Conservation (phyloP, 2,329 filamentous ascomycete species). For the Beauveria asiatica region DNA sequence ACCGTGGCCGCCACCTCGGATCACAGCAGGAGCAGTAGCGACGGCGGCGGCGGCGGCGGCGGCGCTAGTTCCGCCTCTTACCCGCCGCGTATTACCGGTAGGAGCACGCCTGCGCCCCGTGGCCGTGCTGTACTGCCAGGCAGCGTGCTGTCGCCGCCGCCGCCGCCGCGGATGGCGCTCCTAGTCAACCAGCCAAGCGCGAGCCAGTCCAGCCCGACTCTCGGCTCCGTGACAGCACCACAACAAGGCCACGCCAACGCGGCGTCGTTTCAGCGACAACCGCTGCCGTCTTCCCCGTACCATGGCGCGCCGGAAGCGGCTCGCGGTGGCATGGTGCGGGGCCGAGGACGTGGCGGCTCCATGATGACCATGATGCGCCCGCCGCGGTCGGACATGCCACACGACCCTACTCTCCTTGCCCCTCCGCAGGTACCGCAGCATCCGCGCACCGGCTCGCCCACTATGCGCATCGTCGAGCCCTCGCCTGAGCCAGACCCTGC, state of each 20-base stretch:
- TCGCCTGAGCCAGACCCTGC: constrained; percentile 23
- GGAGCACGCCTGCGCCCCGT: constrained; percentile 6
- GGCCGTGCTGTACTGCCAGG: neutral
- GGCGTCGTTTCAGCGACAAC: constrained; percentile 9
- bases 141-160: constrained; percentile 25
- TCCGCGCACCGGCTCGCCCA: constrained; percentile 21
- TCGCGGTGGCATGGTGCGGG: neutral
- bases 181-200: constrained; percentile 22
- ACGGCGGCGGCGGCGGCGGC: neutral
- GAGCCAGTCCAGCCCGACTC: constrained; percentile 35
- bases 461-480: constrained; percentile 29
- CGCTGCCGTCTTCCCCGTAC: neutral
- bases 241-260: neutral
- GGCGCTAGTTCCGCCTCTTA: constrained; percentile 14
- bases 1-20: neutral
- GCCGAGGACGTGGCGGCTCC: neutral
- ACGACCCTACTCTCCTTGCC: constrained; percentile 10
- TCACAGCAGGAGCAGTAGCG: neutral
- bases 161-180: constrained; percentile 25
- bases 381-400: constrained; percentile 14
- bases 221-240: constrained; percentile 12
- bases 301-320: neutral
- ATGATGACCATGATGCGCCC: neutral
- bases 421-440: neutral
- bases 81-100: constrained; percentile 24